Percentiles rank a stretch among this genome's conserved stretches.
These are phyloP conservation scores for Cardamine resedifolia DNA, from an alignment of 345 rosid genomes.

Conservation along the genomic window DNA sequence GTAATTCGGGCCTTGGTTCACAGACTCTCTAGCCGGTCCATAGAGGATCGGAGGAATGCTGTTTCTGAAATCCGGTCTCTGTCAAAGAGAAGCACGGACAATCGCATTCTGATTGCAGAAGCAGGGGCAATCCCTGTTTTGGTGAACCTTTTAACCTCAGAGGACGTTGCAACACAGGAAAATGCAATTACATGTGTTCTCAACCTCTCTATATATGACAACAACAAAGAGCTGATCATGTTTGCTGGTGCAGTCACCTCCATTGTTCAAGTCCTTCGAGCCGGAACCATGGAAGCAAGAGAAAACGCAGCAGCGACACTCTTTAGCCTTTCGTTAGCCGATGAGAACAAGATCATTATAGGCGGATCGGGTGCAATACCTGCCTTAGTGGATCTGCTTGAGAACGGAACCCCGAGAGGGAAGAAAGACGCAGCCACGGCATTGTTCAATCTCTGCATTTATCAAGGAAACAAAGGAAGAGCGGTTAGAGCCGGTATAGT, in stretches of 20 bases:
- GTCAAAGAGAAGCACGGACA: slow-evolving; percentile 73
- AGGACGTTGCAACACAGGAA: slow-evolving; percentile 35
- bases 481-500: slow-evolving; percentile 85
- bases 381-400: slow-evolving; percentile 48
- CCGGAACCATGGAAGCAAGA: slow-evolving; percentile 41
- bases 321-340: slow-evolving; percentile 52
- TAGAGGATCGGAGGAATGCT: slow-evolving; percentile 70
- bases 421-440: slow-evolving; percentile 71
- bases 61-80: slow-evolving; percentile 76
- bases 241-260: slow-evolving; percentile 41
- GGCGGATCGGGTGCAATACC: slow-evolving; percentile 60
- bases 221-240: slow-evolving; percentile 41
- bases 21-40: slow-evolving; percentile 61
- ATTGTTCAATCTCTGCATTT: slow-evolving; percentile 72
- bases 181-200: slow-evolving; percentile 40
- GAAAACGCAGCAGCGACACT: slow-evolving; percentile 51
- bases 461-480: slow-evolving; percentile 70
- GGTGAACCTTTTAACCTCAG: slow-evolving; percentile 34
- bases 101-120: slow-evolving; percentile 65
- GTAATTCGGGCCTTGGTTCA: slow-evolving; percentile 40
- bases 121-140: slow-evolving; percentile 59
- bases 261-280: slow-evolving; percentile 38
- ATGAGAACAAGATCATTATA: slow-evolving; percentile 53
- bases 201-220: slow-evolving; percentile 40
- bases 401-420: slow-evolving; percentile 50